phyloP scores from a whole-genome alignment of 1,284 basidiomycete species.

The Leccinum holopus region DNA sequence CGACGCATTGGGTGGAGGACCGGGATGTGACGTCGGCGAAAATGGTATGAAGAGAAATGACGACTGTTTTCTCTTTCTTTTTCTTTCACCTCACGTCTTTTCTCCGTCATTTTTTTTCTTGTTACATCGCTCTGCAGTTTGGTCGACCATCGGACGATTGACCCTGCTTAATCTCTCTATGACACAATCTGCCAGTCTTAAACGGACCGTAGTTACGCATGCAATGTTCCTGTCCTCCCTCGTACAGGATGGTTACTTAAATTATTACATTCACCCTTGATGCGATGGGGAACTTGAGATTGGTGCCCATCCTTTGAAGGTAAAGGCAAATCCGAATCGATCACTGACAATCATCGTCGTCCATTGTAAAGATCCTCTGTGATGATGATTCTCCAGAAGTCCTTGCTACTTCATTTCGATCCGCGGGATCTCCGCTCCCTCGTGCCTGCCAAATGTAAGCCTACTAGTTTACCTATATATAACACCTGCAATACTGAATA shows the following conservation, averaged over 20 bases:
- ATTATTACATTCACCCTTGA: background rate
- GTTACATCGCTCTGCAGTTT: background rate
- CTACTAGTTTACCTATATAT: no score
- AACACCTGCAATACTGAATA: no score
- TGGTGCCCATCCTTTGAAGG: background rate
- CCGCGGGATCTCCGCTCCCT: background rate
- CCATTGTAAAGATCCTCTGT: background rate
- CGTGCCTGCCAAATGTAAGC: no score
- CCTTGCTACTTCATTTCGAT: background rate
- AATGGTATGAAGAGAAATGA: slow-evolving; percentile 8
- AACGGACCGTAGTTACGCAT: background rate
- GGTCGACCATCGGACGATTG: background rate
- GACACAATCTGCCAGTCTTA: background rate
- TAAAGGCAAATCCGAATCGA: background rate
- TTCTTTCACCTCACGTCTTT: background rate
- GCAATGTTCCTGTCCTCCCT: background rate
- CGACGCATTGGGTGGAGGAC: slow-evolving; percentile 36
- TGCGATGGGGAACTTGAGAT: background rate
- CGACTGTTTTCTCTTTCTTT: background rate
- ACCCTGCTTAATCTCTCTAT: background rate
- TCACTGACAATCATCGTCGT: background rate
- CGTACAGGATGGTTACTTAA: background rate
- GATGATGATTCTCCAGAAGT: background rate
- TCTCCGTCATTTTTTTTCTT: background rate
- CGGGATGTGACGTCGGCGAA: slow-evolving; percentile 21